Evolutionary conservation across 257 asterid genomes (phyloP).

Genomic region (Eustoma russellianum): DNA sequence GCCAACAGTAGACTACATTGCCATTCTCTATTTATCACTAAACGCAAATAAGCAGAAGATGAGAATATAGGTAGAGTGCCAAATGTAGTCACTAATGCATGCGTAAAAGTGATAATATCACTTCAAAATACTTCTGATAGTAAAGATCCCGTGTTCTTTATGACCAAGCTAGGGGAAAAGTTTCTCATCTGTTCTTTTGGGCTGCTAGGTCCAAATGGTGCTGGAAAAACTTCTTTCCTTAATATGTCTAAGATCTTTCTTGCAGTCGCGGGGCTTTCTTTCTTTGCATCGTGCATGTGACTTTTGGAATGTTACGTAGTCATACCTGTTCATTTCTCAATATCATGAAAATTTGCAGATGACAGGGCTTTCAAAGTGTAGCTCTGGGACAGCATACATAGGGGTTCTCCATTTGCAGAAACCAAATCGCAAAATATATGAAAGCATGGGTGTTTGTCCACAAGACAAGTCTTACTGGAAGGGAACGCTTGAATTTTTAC

Average conservation of each 20-base stretch:
- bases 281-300: slow-evolving; percentile 1
- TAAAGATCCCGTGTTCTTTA: too few relatives aligned
- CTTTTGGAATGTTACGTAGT: not conserved
- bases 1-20: too few relatives aligned
- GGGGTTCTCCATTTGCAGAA: slow-evolving; percentile 63
- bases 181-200: too few relatives aligned
- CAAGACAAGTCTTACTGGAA: slow-evolving; percentile 90
- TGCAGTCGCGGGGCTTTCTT: too few relatives aligned
- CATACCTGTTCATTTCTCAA: not conserved
- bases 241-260: slow-evolving; percentile 43
- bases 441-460: slow-evolving; percentile 99
- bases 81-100: too few relatives aligned
- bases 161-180: too few relatives aligned
- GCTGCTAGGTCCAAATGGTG: too few relatives aligned
- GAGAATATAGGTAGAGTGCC: too few relatives aligned
- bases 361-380: slow-evolving; percentile 83
- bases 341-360: slow-evolving; percentile 30
- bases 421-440: slow-evolving; percentile 66
- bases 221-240: slow-evolving; percentile 81
- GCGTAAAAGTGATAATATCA: too few relatives aligned
- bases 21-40: too few relatives aligned
- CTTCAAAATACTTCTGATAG: too few relatives aligned
- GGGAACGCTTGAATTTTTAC: slow-evolving; percentile 79
- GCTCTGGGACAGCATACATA: slow-evolving; percentile 70
- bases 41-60: too few relatives aligned